phyloP scores from a whole-genome alignment of 495 filamentous ascomycete genomes.

The Daldinia decipiens region DNA sequence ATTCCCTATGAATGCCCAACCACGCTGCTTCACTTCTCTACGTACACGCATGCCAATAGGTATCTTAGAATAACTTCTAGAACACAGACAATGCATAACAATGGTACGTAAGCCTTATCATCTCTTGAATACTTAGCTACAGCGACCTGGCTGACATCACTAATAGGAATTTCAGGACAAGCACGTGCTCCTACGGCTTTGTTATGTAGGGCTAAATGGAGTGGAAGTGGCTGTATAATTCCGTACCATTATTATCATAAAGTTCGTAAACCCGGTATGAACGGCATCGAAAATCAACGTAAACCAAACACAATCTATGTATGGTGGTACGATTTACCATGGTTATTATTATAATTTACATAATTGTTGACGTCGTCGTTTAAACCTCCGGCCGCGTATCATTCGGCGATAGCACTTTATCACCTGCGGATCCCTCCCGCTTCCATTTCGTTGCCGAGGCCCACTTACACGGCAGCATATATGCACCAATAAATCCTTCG shows the following conservation, averaged over 20 bases:
- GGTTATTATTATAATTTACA: neutral
- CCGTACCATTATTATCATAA: neutral
- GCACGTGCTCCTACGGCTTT: neutral
- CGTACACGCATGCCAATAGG: neutral
- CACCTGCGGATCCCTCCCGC: constrained; percentile 15
- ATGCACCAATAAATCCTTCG: constrained; percentile 6
- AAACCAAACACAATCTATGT: neutral
- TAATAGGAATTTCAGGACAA: neutral
- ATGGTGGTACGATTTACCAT: neutral
- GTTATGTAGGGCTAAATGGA: neutral
- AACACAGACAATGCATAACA: neutral
- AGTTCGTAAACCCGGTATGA: neutral
- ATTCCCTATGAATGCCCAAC: constrained; percentile 3
- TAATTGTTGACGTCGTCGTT: constrained; percentile 6
- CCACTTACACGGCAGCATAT: constrained; percentile 24
- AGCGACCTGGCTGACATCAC: neutral
- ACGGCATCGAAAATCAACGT: neutral
- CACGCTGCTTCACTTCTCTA: neutral
- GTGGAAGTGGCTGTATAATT: neutral
- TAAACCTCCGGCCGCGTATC: neutral
- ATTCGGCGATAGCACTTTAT: constrained; percentile 10
- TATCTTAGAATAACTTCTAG: neutral
- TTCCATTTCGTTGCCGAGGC: constrained; percentile 14
- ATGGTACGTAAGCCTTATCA: neutral
- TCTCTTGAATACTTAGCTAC: neutral